Base-by-base conservation (phyloP, 495 filamentous ascomycete species). In the Penicillium alfredii region DNA sequence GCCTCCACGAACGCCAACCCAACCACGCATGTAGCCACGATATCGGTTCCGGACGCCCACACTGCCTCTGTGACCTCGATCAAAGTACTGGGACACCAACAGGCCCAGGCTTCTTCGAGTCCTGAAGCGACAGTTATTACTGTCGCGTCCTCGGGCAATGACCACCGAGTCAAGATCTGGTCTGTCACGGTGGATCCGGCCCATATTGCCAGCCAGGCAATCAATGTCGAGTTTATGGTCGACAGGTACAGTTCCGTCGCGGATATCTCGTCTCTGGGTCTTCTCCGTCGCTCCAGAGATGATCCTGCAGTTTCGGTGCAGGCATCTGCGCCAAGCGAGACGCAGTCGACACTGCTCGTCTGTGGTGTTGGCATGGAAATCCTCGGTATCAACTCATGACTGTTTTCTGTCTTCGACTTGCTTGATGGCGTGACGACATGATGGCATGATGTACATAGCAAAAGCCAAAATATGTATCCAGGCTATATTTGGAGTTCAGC, bases 91-190 rank as follows among this genome's bases (percentile, higher is more conserved):
- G 31, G 27, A 9, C 34, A 43, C 10, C 22, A 35, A 2, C 13
- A 33, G 19, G 39, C 28, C 10, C 35, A 4, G 27, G 20, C 24
- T 15, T 3, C 11, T 25, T 21, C 33, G 8, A 31, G 31, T 5
- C 15, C 29, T 3, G 54, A 40, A 11, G 34, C 40, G 4, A 31
- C 31, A 0, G 45, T 27, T 0, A 18, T 61, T n/a, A 47, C 29
- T n/a, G 39, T 87, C 2, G 73, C 76, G 4, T 81, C 77, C 1
- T 73, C 78, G 0, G 79, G 86, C 16, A 88, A 84, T 38, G 92
- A 96, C 51, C 88, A 95, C 63, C 71, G 79, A 13, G 52, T 95
- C 36, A 86, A 84, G 51, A 44, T 82, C 2, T 96, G 90, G 89
- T 52, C 45, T 1, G 44, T 81, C 12, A 37, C 35, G 0, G 45